Conservation (phyloP, 1,284 basidiomycete species). For the Puccinia brachypodii region DNA sequence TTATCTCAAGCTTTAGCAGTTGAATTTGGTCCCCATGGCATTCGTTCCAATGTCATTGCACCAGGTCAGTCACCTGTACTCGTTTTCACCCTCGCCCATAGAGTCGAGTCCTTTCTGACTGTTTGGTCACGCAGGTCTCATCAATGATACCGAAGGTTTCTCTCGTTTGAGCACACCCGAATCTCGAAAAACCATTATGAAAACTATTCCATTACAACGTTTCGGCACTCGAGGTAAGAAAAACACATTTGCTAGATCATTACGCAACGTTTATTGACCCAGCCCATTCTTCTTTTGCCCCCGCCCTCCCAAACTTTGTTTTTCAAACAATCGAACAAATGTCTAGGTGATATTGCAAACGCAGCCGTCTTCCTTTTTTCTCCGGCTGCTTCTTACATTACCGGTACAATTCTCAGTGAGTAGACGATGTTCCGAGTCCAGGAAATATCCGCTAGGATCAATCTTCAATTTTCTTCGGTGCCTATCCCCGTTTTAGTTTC, state of each 20-base stretch:
- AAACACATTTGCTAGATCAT: background rate
- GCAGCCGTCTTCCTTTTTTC: constrained; percentile 84
- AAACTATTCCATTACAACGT: constrained; percentile 54
- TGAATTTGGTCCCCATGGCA: constrained; percentile 90
- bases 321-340: constrained; percentile 61
- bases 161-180: constrained; percentile 66
- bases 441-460: background rate
- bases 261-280: background rate
- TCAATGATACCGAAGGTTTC: constrained; percentile 80
- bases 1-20: constrained; percentile 79
- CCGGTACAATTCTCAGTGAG: constrained; percentile 61
- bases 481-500: background rate
- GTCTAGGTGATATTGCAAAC: constrained; percentile 74
- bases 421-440: constrained; percentile 44
- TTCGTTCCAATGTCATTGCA: constrained; percentile 87
- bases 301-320: background rate
- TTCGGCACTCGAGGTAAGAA: constrained; percentile 53
- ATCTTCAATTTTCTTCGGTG: background rate
- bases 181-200: constrained; percentile 49
- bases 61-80: constrained; percentile 64
- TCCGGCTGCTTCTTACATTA: constrained; percentile 76
- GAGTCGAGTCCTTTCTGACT: background rate
- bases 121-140: constrained; percentile 61
- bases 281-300: background rate
- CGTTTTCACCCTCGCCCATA: background rate